Evolutionary conservation across 306 rosid genomes (phyloP), one percentile per base, ranked within the genome.

Genomic region (Ziziphus jujuba): DNA sequence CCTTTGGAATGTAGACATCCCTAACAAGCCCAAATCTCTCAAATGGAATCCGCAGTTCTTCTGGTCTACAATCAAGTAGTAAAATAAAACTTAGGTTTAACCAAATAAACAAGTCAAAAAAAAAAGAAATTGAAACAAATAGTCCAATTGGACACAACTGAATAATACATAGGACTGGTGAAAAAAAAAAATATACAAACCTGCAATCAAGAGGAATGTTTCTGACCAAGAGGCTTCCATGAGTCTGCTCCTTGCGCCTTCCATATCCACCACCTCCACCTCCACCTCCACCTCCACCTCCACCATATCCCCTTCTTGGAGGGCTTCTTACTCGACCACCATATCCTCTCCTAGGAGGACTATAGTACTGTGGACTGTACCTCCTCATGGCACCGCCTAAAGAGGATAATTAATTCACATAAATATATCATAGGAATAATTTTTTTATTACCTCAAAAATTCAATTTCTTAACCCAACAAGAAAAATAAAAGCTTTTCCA

Each of bases 1-100:
- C 97, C 87, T 88, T 90, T 1, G 99, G 99, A 20, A 95, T 85
- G 78, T 95, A 95, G 51, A 95, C 97, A 64, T 95, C 99, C 34
- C 99, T 84, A 63, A 95, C 99, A 21, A 85, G 78, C 55, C 99
- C 99, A 38, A 88, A 95, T 60, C 97, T 89, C 79, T 95, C 99
- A 62, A 95, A 95, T 0, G 96, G 89, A 24, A 63, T 84, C 24
- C 96, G 84, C 38, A 95, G 91, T 56, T 95, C 99, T 61, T 95
- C 99, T 5, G 97, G 35, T 50, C 99, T 87, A 81, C 66, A 67
- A 69, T 31, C 33, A 49, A 36, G 10, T 59, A 78, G 19, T 1
- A 19, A 6, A 48, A 35, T 60, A 69, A 53, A 14, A 70, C 23
- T 31, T 23, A 40, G 22, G 34, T 23, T 38, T 8, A 24, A 0